Evolutionary conservation across 2,329 filamentous ascomycete species (phyloP), one percentile per base, ranked within the genome.

Genomic region (Botryotinia narcissicola): DNA sequence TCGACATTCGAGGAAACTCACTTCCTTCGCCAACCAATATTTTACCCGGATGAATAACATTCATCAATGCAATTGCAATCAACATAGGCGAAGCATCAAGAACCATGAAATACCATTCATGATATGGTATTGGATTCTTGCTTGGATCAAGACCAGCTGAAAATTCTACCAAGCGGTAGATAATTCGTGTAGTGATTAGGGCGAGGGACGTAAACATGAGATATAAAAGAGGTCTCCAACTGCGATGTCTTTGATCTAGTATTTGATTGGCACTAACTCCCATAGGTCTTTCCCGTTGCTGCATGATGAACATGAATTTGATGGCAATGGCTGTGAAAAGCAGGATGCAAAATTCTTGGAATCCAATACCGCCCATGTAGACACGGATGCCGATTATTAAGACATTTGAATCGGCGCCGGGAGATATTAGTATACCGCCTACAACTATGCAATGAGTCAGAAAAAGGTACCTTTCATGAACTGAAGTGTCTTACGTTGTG

Each of bases 151-250:
- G 77, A 18, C 86, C 87, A 6, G 82, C 81, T 0, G 83, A 83
- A 77, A 87, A 91, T 79, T 91, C 88, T 70, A 84, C 80, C 2
- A 92, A 83, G 44, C 89, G 87, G 80, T 87, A 92, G 75, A 89
- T 85, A 78, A 91, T 90, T 48, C 89, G 86, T 42, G 85, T 76
- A 0, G 84, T 84, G 74, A 87, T 86, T 48, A 86, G 80, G 0
- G 75, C 74, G 18, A 87, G 78, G 0, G 79, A 79, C 8, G 79
- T 79, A 73, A 85, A 86, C 0, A 86, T 77, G 1, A 80, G 79
- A 71, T 82, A 84, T 3, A 84, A 80, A 22, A 78, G 73, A 7
- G 29, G 67, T 60, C 72, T 75, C 79, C 76, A 80, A 44, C 76
- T 76, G 46, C n/a, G 12, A 78, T 79, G 0, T 57, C 40, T 18